A percentile compares a stretch with the other conserved stretches of the same genome.
Evolutionary conservation across 1,284 basidiomycete species (phyloP).

Genomic region (Pascua guehoae): DNA sequence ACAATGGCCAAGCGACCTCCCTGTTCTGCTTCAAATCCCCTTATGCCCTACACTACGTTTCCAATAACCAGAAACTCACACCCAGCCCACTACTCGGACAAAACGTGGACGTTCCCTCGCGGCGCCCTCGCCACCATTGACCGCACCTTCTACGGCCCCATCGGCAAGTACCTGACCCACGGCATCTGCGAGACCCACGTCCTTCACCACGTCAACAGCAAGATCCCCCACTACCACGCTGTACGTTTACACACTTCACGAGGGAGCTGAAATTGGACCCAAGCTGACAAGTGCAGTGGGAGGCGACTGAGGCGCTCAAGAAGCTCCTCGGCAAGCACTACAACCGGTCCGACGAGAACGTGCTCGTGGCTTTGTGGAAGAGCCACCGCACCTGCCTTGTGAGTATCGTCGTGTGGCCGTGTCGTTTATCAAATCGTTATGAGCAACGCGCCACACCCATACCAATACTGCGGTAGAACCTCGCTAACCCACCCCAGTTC

Average conservation of each 20-base stretch:
- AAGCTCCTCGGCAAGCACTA: constrained; percentile 64
- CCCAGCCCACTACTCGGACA: constrained; percentile 73
- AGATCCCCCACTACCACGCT: constrained; percentile 76
- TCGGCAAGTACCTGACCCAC: constrained; percentile 69
- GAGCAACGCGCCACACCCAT: no score
- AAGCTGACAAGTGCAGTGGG: constrained; percentile 57
- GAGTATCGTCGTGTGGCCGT: background rate
- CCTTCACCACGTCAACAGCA: constrained; percentile 82
- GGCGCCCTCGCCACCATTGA: constrained; percentile 93
- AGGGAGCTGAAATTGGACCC: no score
- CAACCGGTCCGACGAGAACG: constrained; percentile 54
- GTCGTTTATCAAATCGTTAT: background rate
- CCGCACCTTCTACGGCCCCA: constrained; percentile 77
- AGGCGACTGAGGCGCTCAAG: constrained; percentile 84
- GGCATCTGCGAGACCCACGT: constrained; percentile 92
- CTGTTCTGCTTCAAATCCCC: no score
- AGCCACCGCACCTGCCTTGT: constrained; percentile 50
- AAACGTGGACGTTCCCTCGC: constrained; percentile 89
- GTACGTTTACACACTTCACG: no score
- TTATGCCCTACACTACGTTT: no score
- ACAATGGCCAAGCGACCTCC: no score
- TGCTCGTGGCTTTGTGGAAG: constrained; percentile 55
- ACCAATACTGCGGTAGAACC: background rate
- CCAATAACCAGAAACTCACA: background rate
- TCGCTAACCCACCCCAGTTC: constrained; percentile 50